These are phyloP conservation scores for Kluyveromyces dobzhanskii DNA, from an alignment of 805 yeast genomes.

Conservation along the genomic window DNA sequence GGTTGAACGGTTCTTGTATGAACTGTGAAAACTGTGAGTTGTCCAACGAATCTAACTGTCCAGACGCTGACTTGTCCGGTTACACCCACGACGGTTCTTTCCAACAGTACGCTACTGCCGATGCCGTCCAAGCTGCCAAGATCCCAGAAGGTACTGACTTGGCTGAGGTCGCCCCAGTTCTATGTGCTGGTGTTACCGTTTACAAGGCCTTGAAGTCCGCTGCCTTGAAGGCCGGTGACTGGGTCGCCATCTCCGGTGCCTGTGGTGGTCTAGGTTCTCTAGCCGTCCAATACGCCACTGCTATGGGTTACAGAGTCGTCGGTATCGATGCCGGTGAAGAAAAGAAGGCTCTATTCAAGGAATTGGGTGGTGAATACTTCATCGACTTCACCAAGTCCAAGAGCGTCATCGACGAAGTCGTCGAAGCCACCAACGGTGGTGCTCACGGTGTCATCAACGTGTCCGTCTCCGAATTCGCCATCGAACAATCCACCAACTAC, in stretches of 20 bases:
- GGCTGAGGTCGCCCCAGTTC: constrained; percentile 69
- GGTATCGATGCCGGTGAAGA: constrained; percentile 67
- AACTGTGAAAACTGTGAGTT: constrained; percentile 53
- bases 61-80: constrained; percentile 67
- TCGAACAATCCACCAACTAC: constrained; percentile 50
- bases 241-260: constrained; percentile 74
- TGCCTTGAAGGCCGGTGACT: constrained; percentile 56
- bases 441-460: constrained; percentile 72
- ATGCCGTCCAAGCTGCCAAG: constrained; percentile 77
- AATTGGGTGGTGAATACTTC: constrained; percentile 59
- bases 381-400: constrained; percentile 49
- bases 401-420: constrained; percentile 48
- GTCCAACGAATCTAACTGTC: constrained; percentile 55
- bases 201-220: constrained; percentile 86
- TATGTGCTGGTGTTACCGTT: constrained; percentile 88
- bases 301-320: constrained; percentile 66
- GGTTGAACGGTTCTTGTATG: constrained; percentile 60
- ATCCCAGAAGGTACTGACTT: constrained; percentile 69
- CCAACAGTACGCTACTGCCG: constrained; percentile 87
- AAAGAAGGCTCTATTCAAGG: constrained; percentile 45
- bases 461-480: constrained; percentile 64
- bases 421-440: constrained; percentile 59
- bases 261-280: constrained; percentile 75
- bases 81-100: constrained; percentile 87
- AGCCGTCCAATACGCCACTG: constrained; percentile 67